These are phyloP conservation scores for Serendipita indica DNA, from an alignment of 768 basidiomycete species.

Conservation along the genomic window DNA sequence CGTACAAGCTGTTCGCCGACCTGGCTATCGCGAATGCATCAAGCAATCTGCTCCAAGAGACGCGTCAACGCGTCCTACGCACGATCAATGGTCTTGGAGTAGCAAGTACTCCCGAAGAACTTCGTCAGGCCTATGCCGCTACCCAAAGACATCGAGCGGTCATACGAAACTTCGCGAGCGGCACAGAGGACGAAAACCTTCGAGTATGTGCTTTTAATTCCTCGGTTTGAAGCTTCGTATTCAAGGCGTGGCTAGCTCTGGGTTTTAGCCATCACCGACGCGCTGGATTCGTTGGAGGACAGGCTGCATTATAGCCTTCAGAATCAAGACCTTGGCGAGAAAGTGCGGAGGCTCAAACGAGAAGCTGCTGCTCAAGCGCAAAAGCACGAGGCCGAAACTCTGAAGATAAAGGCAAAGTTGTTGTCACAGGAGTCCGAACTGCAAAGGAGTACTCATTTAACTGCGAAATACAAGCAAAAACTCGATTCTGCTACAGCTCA, in stretches of 20 bases:
- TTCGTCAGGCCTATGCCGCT: not conserved
- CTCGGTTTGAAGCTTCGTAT: not conserved
- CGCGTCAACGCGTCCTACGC: slow-evolving; percentile 1
- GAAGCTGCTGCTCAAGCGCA: not conserved
- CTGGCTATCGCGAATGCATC: not conserved
- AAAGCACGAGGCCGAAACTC: not conserved
- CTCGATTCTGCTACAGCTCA: not conserved
- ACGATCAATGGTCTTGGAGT: not conserved
- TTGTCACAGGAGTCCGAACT: too few relatives aligned
- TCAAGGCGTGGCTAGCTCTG: not conserved
- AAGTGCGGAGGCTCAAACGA: not conserved
- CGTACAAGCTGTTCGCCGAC: not conserved
- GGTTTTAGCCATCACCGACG: not conserved
- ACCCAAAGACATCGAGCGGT: not conserved
- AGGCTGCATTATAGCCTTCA: slow-evolving; percentile 3
- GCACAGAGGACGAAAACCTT: not conserved
- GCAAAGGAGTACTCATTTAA: too few relatives aligned
- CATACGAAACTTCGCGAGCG: not conserved
- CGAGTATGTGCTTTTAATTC: not conserved
- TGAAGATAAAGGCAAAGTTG: not conserved
- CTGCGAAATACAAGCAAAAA: not conserved
- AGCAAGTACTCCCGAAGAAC: not conserved
- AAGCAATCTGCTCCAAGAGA: not conserved
- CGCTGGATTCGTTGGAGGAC: not conserved
- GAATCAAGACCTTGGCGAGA: not conserved